Evolutionary conservation across 495 filamentous ascomycete species (phyloP).

Genomic region (Cairneyella variabilis): DNA sequence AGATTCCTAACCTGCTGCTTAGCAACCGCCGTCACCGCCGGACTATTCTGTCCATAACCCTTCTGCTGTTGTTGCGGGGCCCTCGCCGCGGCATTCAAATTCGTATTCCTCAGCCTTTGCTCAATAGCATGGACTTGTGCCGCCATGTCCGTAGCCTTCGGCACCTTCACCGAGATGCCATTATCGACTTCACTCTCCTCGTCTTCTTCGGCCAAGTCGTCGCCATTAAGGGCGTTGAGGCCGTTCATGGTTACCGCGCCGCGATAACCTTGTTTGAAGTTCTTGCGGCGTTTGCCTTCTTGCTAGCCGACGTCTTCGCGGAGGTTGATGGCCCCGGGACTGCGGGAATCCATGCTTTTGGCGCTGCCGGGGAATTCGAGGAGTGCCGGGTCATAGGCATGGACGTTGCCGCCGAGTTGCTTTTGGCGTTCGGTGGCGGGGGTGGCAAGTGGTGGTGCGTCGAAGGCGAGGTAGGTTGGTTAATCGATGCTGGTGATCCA

Average conservation of each 20-base stretch:
- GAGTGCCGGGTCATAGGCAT: constrained; percentile 53
- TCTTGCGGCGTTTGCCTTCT: constrained; percentile 86
- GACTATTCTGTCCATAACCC: constrained; percentile 80
- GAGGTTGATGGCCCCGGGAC: constrained; percentile 89
- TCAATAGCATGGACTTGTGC: constrained; percentile 73
- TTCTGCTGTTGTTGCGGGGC: constrained; percentile 50
- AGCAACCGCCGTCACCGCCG: constrained; percentile 73
- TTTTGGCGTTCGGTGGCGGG: constrained; percentile 54
- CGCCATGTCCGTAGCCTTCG: constrained; percentile 57
- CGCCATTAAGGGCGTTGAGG: constrained; percentile 65
- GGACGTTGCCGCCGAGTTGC: constrained; percentile 35
- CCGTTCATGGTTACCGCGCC: constrained; percentile 55
- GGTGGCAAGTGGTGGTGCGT: constrained; percentile 74
- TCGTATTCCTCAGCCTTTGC: constrained; percentile 78
- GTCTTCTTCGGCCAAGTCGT: constrained; percentile 50
- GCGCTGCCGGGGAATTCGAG: constrained; percentile 53
- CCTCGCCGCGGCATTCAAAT: constrained; percentile 46
- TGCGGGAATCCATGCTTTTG: constrained; percentile 85
- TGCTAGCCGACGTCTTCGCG: constrained; percentile 97
- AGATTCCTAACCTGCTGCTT: constrained; percentile 65
- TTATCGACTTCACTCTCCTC: constrained; percentile 43
- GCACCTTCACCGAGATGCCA: constrained; percentile 60
- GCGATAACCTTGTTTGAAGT: constrained; percentile 62
- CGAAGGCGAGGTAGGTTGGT: constrained; percentile 63
- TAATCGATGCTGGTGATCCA: constrained; percentile 85